Percentiles rank a stretch among this genome's conserved stretches.
phyloP scores from a whole-genome alignment of 331 rosid species.

The Arachis monticola region DNA sequence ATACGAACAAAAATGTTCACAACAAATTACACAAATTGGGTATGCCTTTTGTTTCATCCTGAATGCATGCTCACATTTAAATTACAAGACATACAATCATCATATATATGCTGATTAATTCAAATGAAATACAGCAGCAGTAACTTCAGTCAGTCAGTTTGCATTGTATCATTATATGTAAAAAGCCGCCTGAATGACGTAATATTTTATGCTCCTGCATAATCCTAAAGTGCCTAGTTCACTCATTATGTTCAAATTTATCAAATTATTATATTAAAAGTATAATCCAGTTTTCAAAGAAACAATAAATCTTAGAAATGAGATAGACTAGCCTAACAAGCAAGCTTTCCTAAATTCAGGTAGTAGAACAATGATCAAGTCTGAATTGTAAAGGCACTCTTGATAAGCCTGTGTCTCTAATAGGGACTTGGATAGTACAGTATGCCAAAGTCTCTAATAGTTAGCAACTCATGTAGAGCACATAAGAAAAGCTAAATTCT shows the following conservation, averaged over 20 bases:
- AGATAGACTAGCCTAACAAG: conserved; percentile 5
- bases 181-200: neutral
- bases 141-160: neutral
- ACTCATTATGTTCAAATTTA: conserved; percentile 8
- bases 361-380: neutral
- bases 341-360: conserved; percentile 6
- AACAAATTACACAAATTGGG: conserved; percentile 13
- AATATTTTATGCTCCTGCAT: neutral
- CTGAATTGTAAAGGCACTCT: conserved; percentile 6
- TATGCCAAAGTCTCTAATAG: neutral
- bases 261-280: neutral
- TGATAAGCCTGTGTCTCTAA: conserved; percentile 19
- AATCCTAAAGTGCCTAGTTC: neutral
- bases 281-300: neutral
- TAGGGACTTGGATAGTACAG: no score
- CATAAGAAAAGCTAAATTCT: conserved; percentile 35
- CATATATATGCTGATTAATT: conserved; percentile 1
- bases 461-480: conserved; percentile 21
- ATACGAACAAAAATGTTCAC: conserved; percentile 21
- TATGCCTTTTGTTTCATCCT: neutral
- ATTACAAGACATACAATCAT: conserved; percentile 15
- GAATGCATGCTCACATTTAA: conserved; percentile 24
- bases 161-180: neutral
- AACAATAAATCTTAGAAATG: neutral
- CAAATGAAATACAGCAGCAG: conserved; percentile 11